Conservation (phyloP, 2,329 filamentous ascomycete genomes). For the Clonostachys chloroleuca region DNA sequence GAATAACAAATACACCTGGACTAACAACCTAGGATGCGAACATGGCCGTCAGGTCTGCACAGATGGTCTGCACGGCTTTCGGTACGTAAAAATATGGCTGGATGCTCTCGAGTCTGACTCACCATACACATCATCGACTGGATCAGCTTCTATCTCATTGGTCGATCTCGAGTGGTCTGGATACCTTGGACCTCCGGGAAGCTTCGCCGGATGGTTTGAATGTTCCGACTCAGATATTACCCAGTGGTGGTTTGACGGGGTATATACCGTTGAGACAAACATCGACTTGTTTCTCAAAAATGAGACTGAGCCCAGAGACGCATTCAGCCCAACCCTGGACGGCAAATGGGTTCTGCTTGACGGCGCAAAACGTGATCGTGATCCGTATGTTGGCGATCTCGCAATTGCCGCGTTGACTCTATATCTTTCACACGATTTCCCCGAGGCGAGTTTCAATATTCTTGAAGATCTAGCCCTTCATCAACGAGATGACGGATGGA, state of each 20-base stretch:
- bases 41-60: slow-evolving; percentile 37
- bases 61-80: slow-evolving; percentile 48
- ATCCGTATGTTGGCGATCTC: slow-evolving; percentile 48
- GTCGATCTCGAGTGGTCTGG: slow-evolving; percentile 36
- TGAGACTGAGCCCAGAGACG: slow-evolving; percentile 41
- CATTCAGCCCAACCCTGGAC: slow-evolving; percentile 32
- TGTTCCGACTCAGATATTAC: slow-evolving; percentile 43
- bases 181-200: slow-evolving; percentile 40
- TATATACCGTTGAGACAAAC: slow-evolving; percentile 46
- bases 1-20: slow-evolving; percentile 35
- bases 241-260: slow-evolving; percentile 48
- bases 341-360: slow-evolving; percentile 43
- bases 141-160: slow-evolving; percentile 35
- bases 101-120: slow-evolving; percentile 35
- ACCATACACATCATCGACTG: slow-evolving; percentile 35
- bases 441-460: slow-evolving; percentile 36
- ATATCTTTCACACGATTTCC: slow-evolving; percentile 39
- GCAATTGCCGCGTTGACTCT: slow-evolving; percentile 41
- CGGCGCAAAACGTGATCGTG: slow-evolving; percentile 46
- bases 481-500: slow-evolving; percentile 46
- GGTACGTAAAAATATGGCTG: slow-evolving; percentile 43
- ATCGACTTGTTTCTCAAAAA: slow-evolving; percentile 39
- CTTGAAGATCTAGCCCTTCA: slow-evolving; percentile 43
- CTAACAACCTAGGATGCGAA: slow-evolving; percentile 35
- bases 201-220: slow-evolving; percentile 46